Base-by-base conservation (phyloP, 2,329 filamentous ascomycete species). In the Aspergillus latus region DNA sequence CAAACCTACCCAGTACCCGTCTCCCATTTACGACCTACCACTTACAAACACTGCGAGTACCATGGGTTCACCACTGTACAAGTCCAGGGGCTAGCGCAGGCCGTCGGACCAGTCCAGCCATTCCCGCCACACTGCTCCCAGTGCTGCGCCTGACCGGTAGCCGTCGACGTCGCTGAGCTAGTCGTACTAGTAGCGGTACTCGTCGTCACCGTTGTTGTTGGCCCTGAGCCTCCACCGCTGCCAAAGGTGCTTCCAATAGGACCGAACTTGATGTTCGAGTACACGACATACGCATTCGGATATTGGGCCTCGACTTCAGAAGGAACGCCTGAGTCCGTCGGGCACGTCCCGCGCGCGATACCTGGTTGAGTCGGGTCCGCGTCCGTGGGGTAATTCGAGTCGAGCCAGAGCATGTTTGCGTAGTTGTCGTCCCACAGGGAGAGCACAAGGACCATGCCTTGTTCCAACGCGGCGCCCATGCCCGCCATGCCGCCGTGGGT, bases 371-470 rank as follows among this genome's bases (percentile, higher is more conserved):
- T 77, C 30, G 74, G 65, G 59, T 74, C 68, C 36, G 64, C 71
- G 55, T 69, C 66, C 58, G 77, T 76, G 48, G 87, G 86, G 77
- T 82, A 88, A 69, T 76, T 82, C 59, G 82, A 83, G 77, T 90
- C 88, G 65, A 91, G 82, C 88, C 88, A 90, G 66, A 88, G 81
- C 86, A 90, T 90, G 75, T 87, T 81, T 66, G 82, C 75, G 58
- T 82, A 73, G 73, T 88, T 82, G 74, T 89, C 87, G 67, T 88
- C 84, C 84, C 84, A 86, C 56, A 74, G 59, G 52, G 66, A 72
- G 78, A 88, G 79, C 63, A 87, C 84, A 11, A 88, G 78, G 37
- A 87, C 85, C 82, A 88, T 85, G 36, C 84, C 84, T 32, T 78
- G 64, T 4, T 71, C 68, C 40, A 88, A 72, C 26, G 83, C 84